Conservation (phyloP, 225 moss, liverwort and hornwort species). For the Bryum argenteum region DNA sequence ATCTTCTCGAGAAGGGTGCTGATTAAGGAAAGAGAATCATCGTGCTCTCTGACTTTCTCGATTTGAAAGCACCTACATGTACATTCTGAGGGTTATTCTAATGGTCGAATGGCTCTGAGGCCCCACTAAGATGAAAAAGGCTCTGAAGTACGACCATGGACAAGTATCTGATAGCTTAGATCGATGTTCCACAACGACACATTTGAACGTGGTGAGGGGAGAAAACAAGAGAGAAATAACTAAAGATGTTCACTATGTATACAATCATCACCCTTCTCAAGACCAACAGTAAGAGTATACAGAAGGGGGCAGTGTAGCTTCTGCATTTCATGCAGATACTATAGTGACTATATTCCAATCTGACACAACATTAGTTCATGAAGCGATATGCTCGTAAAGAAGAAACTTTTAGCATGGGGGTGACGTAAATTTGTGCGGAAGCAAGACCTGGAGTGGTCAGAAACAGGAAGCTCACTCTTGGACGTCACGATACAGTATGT, state of each 20-base stretch:
- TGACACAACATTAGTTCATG: conserved; percentile 17
- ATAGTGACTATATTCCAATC: conserved; percentile 5
- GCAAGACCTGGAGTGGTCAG: conserved; percentile 4
- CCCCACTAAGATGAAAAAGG: background rate
- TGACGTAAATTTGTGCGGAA: conserved; percentile 10
- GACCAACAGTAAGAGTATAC: background rate
- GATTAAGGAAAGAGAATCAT: background rate
- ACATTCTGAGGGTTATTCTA: background rate
- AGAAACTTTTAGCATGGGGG: background rate
- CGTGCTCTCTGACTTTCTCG: conserved; percentile 9
- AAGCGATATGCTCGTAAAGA: conserved; percentile 9
- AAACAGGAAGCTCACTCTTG: conserved; percentile 1
- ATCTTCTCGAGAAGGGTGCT: conserved; percentile 3
- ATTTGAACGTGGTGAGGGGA: background rate
- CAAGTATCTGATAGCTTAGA: background rate
- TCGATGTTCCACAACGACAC: background rate
- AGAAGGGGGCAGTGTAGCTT: background rate
- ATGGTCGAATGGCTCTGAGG: background rate
- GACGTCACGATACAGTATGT: background rate
- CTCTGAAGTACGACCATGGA: background rate
- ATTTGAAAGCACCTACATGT: background rate
- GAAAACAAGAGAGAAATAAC: conserved; percentile 4
- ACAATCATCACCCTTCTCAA: background rate
- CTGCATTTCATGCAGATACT: background rate
- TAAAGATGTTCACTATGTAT: no score